Conservation (phyloP, 1,284 basidiomycete species). For the Fomitopsis betulina region DNA sequence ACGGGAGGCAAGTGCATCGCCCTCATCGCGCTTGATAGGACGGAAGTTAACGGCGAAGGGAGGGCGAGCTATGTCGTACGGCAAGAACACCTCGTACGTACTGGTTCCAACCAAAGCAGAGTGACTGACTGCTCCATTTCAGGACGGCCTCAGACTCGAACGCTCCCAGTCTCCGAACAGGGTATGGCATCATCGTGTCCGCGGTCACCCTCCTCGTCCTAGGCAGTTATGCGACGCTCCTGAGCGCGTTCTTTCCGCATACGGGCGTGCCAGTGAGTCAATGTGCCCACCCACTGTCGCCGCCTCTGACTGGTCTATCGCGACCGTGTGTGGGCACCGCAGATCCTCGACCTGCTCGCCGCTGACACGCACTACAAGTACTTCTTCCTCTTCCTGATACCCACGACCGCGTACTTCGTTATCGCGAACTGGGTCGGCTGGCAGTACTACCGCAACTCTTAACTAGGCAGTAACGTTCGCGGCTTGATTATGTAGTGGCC, state of each 20-base stretch:
- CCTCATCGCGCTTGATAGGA: no score
- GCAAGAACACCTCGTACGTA: background rate
- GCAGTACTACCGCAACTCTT: slow-evolving; percentile 90
- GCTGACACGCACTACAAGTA: slow-evolving; percentile 88
- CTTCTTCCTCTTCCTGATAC: slow-evolving; percentile 73
- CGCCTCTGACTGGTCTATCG: background rate
- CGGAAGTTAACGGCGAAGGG: no score
- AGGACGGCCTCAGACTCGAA: background rate
- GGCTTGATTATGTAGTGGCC: background rate
- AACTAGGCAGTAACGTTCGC: slow-evolving; percentile 14
- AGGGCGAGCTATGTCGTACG: no score
- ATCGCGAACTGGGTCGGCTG: slow-evolving; percentile 97
- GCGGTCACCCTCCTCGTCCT: slow-evolving; percentile 51
- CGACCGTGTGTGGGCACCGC: slow-evolving; percentile 6
- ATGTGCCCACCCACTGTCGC: background rate
- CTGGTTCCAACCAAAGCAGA: background rate
- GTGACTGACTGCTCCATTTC: background rate
- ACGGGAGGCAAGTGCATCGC: no score
- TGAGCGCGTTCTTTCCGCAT: slow-evolving; percentile 59
- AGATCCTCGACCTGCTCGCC: slow-evolving; percentile 62
- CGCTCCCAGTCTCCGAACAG: slow-evolving; percentile 27
- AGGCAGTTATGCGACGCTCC: slow-evolving; percentile 58
- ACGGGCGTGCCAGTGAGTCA: slow-evolving; percentile 45
- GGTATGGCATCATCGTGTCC: slow-evolving; percentile 44
- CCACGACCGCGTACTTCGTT: slow-evolving; percentile 80